Conservation (phyloP, 805 yeast species). For the Candida maltosa region DNA sequence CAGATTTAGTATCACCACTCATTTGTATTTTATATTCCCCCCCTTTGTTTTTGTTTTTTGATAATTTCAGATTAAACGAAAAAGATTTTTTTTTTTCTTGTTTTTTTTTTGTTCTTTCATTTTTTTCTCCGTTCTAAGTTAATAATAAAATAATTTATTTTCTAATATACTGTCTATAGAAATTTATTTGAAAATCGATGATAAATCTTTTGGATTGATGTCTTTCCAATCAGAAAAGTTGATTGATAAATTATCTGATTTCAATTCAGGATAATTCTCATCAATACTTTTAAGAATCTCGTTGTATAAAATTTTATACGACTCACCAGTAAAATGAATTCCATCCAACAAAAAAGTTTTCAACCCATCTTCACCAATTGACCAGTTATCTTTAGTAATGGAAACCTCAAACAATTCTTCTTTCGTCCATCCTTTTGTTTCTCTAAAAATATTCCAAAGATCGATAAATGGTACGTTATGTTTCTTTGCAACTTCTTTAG, state of each 20-base stretch:
- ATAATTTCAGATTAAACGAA: background rate
- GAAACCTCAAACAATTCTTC: slow-evolving; percentile 40
- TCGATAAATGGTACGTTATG: slow-evolving; percentile 58
- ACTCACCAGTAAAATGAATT: slow-evolving; percentile 55
- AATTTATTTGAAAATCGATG: slow-evolving; percentile 5
- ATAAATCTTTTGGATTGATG: slow-evolving; percentile 12
- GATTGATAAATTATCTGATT: slow-evolving; percentile 36
- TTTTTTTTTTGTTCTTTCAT: slow-evolving; percentile 1
- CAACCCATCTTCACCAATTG: no score
- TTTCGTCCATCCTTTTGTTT: slow-evolving; percentile 27
- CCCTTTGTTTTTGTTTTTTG: background rate
- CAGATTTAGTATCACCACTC: no score
- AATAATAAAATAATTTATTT: no score
- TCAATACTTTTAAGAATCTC: slow-evolving; percentile 39
- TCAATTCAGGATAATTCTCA: slow-evolving; percentile 44
- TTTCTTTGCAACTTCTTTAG: slow-evolving; percentile 42
- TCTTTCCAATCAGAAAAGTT: slow-evolving; percentile 43
- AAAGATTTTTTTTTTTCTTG: background rate
- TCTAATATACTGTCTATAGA: no score
- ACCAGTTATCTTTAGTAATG: no score
- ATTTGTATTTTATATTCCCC: no score
- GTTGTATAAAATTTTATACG: slow-evolving; percentile 49
- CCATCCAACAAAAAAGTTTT: slow-evolving; percentile 38
- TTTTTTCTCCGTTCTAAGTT: background rate
- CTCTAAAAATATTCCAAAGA: slow-evolving; percentile 43